Base-by-base conservation (phyloP, 768 basidiomycete genomes). In the Lactarius trivialis region DNA sequence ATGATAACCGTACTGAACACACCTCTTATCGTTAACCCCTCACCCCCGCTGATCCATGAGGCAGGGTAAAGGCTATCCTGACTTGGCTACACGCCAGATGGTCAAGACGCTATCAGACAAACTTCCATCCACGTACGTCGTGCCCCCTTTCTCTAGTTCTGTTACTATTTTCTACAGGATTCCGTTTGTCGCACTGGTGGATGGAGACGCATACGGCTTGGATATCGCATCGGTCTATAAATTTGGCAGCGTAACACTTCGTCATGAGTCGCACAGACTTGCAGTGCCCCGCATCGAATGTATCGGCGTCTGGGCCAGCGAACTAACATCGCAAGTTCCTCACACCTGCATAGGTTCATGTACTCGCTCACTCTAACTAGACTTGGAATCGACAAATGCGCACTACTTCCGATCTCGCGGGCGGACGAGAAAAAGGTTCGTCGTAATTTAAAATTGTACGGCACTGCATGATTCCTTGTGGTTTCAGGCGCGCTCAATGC, bases 1-100 rank as follows among this genome's bases (percentile, higher is more conserved):
- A 77, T 93, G 48, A 80, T 96, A 68, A 96, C 94, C 5, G 94
- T 91, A 64, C 53, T 72, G 58, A 30, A 7, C 24, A 37, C 43
- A 34, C 21, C 19, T 15, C 28, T 21, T 41, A 6, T 15, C 11
- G 36, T 49, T 30, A 24, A 2, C 30, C 30, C 30, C 30, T 30
- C n/a, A n/a, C 33, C 26, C 37, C 36, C 28, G 2, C 55, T 43
- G 2, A 51, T 71, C 34, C n/a, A 34, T 51, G 1, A 45, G 21
- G 15, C 67, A 97, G 94, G 97, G 97, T 0, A 98, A 97, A 72
- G 97, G 97, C 3, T 98, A 96, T 73, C 97, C 97, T 0, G 97
- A 99, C 70, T 74, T 97, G 4, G 88, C 93, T 3, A 96, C 97
- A 0, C 81, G 93, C 7, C 86, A 95, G 66, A 79, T 98, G 7